These are phyloP conservation scores for Alternaria gansuensis DNA, from an alignment of 2,329 filamentous ascomycete genomes.

Conservation along the genomic window DNA sequence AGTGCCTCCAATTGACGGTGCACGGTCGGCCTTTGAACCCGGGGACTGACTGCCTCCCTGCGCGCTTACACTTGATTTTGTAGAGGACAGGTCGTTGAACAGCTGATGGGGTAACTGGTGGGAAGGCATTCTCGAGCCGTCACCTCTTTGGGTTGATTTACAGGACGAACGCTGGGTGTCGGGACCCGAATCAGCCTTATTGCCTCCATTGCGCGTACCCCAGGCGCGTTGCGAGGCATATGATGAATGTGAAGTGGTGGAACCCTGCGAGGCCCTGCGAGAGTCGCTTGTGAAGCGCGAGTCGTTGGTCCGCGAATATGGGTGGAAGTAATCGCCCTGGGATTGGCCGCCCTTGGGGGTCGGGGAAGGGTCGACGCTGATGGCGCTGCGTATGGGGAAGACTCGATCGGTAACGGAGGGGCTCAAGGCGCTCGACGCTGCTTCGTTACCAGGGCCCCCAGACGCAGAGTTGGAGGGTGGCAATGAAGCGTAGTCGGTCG, in stretches of 20 bases:
- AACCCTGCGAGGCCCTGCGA: constrained; percentile 42
- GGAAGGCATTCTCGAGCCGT: constrained; percentile 21
- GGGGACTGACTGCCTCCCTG: constrained; percentile 34
- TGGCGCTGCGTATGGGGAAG: constrained; percentile 82
- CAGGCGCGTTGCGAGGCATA: constrained; percentile 34
- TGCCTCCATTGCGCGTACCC: constrained; percentile 12
- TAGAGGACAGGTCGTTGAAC: constrained; percentile 50
- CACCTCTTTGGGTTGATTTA: constrained; percentile 13
- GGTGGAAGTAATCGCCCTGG: constrained; percentile 52
- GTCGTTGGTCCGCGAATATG: constrained; percentile 38
- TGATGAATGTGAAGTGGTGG: constrained; percentile 43
- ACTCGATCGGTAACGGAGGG: constrained; percentile 67
- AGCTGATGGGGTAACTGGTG: constrained; percentile 42
- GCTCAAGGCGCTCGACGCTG: constrained; percentile 45
- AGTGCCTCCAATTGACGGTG: constrained; percentile 36
- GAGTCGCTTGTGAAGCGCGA: constrained; percentile 31
- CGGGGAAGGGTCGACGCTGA: constrained; percentile 70
- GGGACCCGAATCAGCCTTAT: constrained; percentile 18
- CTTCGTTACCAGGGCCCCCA: constrained; percentile 31
- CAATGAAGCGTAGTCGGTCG: constrained; percentile 8
- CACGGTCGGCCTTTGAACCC: constrained; percentile 33
- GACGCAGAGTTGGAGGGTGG: constrained; percentile 23
- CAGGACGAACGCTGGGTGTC: constrained; percentile 11
- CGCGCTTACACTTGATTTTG: constrained; percentile 36
- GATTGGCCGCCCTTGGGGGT: constrained; percentile 28